Base-by-base conservation (phyloP, 164 flowering plant species). In the Taxillus chinensis region DNA sequence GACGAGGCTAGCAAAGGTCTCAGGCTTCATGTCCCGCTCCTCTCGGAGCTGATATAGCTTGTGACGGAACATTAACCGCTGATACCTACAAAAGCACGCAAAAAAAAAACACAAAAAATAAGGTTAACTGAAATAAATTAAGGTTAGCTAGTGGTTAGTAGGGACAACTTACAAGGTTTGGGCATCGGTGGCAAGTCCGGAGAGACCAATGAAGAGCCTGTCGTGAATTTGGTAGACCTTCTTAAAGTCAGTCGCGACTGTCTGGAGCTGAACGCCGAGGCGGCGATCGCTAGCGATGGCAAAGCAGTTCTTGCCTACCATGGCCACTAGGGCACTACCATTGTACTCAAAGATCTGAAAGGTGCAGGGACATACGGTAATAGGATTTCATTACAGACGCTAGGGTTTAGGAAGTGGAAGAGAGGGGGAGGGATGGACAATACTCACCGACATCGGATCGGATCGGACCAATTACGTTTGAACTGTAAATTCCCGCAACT, bases 301-400 rank as follows among this genome's bases (percentile, higher is more conserved):
- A 63, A 93, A 90, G 72, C 97, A 90, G 71, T 93, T 89, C 85
- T 89, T 93, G 5, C 98, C 98, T 8, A 93, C 98, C 98, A 93
- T 93, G 0, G 98, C 98, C 3, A 93, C 77, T 8, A 90, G 51
- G 43, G 97, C 95, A 70, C 97, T 90, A 14, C 99, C 99, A 81
- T 93, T 93, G 73, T 90, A 93, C 86, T 93, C 98, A 67, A 83
- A 86, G 70, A 93, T 90, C 96, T 90, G 80, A 59, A 55, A 27
- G 46, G 13, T 8, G 13, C 9, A 48, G 9, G 46, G 8, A 43
- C 10, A 43, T 6, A 43, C 46, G 46, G 27, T 27, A 27, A 27
- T 27, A 27, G 27, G 27, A 27, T 27, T 27, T 27, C 27, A 27
- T 27, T 27, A 27, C 27, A 27, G 27, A 27, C 27, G 27, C 27